phyloP scores from a whole-genome alignment of 2,329 filamentous ascomycete species.

The Claviceps spartinae region DNA sequence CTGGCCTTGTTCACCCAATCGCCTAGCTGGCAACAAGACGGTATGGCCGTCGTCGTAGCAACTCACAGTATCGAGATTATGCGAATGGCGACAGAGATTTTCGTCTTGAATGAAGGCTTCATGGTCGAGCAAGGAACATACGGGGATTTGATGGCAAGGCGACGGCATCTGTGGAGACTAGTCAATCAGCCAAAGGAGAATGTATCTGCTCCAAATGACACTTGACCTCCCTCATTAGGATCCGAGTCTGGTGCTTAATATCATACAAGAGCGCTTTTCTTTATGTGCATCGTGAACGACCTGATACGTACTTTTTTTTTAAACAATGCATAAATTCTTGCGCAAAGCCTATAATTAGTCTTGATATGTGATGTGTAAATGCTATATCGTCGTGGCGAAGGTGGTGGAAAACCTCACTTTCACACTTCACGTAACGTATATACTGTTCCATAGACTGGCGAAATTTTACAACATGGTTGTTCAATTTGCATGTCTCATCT shows the following conservation, averaged over 20 bases:
- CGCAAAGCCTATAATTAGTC: background rate
- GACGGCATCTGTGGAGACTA: slow-evolving; percentile 34
- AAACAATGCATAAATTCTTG: background rate
- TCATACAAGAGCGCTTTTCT: background rate
- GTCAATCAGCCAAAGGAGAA: slow-evolving; percentile 15
- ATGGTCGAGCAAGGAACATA: slow-evolving; percentile 58
- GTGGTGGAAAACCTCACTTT: background rate
- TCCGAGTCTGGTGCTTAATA: background rate
- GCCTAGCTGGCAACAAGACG: slow-evolving; percentile 9
- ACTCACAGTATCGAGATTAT: slow-evolving; percentile 84
- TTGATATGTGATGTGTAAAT: background rate
- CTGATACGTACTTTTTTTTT: background rate
- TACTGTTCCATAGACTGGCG: background rate
- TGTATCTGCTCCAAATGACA: background rate
- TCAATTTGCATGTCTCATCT: slow-evolving; percentile 7
- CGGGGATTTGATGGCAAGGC: slow-evolving; percentile 36
- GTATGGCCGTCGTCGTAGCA: slow-evolving; percentile 62
- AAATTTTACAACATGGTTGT: background rate
- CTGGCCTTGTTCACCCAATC: slow-evolving; percentile 38
- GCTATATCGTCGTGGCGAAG: slow-evolving; percentile 1
- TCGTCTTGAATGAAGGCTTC: slow-evolving; percentile 55
- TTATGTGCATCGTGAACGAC: background rate
- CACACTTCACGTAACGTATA: background rate
- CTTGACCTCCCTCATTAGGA: background rate
- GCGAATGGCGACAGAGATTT: slow-evolving; percentile 57